phyloP scores from a whole-genome alignment of 2,329 filamentous ascomycete species.

The Fusarium sp. region DNA sequence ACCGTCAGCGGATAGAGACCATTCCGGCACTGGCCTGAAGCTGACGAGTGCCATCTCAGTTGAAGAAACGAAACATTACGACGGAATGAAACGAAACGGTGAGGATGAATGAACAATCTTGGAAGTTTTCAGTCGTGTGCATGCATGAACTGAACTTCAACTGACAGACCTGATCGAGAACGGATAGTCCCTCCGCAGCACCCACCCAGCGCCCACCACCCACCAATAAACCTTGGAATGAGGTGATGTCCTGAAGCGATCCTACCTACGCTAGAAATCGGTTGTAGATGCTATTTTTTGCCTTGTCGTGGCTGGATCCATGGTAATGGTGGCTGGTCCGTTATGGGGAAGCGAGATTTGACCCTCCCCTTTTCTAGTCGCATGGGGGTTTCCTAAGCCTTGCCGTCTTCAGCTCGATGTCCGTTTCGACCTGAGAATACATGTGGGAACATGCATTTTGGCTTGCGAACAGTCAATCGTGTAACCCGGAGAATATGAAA shows the following conservation, averaged over 20 bases:
- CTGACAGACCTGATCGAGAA: constrained; percentile 1
- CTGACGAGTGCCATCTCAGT: constrained; percentile 16
- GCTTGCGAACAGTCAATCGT: not conserved
- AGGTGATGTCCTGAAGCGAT: constrained; percentile 10
- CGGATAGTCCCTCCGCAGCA: constrained; percentile 1
- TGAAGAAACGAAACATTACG: constrained; percentile 23
- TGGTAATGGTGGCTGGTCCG: constrained; percentile 18
- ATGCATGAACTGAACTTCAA: constrained; percentile 16
- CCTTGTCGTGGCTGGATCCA: not conserved
- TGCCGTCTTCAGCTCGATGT: not conserved
- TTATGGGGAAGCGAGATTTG: constrained; percentile 41
- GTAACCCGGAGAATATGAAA: constrained; percentile 10
- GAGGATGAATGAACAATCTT: constrained; percentile 10
- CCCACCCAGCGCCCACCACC: not conserved
- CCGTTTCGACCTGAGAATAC: not conserved
- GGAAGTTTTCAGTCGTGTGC: not conserved
- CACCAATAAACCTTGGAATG: constrained; percentile 1
- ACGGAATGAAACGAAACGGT: constrained; percentile 30
- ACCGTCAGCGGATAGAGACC: not conserved
- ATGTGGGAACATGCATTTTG: not conserved
- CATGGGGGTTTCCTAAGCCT: not conserved
- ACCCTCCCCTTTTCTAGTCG: constrained; percentile 17
- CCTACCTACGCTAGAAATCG: constrained; percentile 12
- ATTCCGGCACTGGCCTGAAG: constrained; percentile 26
- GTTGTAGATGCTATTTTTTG: constrained; percentile 22